These are phyloP conservation scores for Hygrocybe punicea DNA, from an alignment of 768 basidiomycete species.

Conservation along the genomic window DNA sequence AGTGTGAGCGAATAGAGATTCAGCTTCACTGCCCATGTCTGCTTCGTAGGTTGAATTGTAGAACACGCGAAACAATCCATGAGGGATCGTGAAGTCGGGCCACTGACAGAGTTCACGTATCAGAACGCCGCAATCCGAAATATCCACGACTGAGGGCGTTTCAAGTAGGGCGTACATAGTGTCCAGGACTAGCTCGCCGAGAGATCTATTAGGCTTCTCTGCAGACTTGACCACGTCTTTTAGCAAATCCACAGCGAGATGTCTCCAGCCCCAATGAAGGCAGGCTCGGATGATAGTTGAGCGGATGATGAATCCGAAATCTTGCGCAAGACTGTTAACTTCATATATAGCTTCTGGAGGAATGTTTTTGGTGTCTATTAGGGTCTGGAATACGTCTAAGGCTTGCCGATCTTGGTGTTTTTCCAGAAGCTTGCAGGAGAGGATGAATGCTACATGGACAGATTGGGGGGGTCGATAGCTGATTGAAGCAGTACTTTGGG, in stretches of 20 bases:
- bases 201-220: constrained; percentile 15
- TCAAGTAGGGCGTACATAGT: constrained; percentile 43
- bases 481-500: constrained; percentile 28
- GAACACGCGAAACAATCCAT: constrained; percentile 44
- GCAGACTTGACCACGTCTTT: constrained; percentile 22
- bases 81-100: constrained; percentile 34
- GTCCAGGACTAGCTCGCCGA: constrained; percentile 41
- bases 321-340: constrained; percentile 34
- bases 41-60: constrained; percentile 40
- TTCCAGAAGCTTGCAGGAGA: constrained; percentile 43
- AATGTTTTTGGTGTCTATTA: constrained; percentile 45
- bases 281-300: constrained; percentile 51
- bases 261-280: constrained; percentile 53
- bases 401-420: constrained; percentile 35
- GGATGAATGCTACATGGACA: constrained; percentile 40
- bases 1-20: constrained; percentile 46
- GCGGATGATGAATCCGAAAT: constrained; percentile 48
- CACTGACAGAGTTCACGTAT: constrained; percentile 36
- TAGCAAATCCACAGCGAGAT: constrained; percentile 42
- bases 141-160: constrained; percentile 33
- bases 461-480: constrained; percentile 39
- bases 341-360: constrained; percentile 45
- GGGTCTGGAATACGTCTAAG: constrained; percentile 46
- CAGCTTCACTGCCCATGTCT: constrained; percentile 35
- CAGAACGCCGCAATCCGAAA: constrained; percentile 40